Base-by-base conservation (phyloP, 495 filamentous ascomycete genomes). In the Neurospora sp. region DNA sequence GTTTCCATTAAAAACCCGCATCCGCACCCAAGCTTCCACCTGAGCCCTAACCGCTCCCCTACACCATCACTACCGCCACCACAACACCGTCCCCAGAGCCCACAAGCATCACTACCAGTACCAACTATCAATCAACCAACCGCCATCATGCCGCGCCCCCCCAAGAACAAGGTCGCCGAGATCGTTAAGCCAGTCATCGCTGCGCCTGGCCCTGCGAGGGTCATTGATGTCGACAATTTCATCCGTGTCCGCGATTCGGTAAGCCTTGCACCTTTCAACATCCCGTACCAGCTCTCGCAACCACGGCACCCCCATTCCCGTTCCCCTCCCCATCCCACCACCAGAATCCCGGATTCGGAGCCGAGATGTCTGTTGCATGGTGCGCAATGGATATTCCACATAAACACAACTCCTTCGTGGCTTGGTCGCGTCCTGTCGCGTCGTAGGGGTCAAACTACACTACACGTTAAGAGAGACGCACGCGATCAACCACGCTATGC, bases 231-330 rank as follows among this genome's bases (percentile, higher is more conserved):
- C 46, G 83, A 84, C 22, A 81, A 85, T 53, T 86, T 86, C 71
- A 80, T 85, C 65, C 79, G 83, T 71, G 84, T 86, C 46, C 81
- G 85, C 44, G 85, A 86, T 71, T 85, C 83, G 44, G 85, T 86
- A 83, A 85, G 85, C 79, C 35, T 59, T 69, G 9, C 27, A 69
- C 48, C 22, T 74, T 74, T 76, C 68, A 68, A 59, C 46, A 70
- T 31, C 27, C 71, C 59, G 31, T 68, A 61, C 78, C 72, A 70
- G 69, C 73, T 71, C 68, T 73, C 70, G 5, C 44, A 35, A 41
- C 42, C 70, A 69, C 35, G 39, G 39, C 59, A 68, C 48, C 27
- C 44, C 46, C n/a, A 14, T 69, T 22, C 39, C 59, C 72, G 39
- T 40, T 4, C 12, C 6, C 40, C 39, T 59, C 71, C 59, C 71